Evolutionary conservation across 768 basidiomycete genomes (phyloP), one percentile per base, ranked within the genome.

Genomic region (Suillus sp.): DNA sequence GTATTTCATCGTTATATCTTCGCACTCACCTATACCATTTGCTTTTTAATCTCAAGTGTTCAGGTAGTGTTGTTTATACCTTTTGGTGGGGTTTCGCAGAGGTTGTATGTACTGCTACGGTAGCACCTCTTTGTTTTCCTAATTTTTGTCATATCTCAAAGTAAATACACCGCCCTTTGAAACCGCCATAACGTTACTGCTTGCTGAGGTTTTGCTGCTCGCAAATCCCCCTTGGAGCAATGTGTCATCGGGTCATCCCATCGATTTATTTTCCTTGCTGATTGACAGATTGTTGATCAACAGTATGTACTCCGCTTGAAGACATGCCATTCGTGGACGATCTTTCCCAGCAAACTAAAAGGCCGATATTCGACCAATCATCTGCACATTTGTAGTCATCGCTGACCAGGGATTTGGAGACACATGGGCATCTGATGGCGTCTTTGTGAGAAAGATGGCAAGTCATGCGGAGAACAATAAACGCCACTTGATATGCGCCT

Each of bases 1-100:
- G 66, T 63, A 66, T 64, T 61, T 57, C 62, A 50, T 25, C 62
- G 50, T 22, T 56, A 30, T 62, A 62, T 71, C 65, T 59, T 57
- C 48, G 59, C 55, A 35, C 54, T 58, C 38, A n/a, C 47, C 45
- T 72, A 72, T 72, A 72, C 71, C 71, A 66, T 48, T 22, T 20
- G 62, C 64, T 47, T 63, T 60, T 72, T 67, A 72, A 74, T 62
- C 8, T 37, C 22, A 54, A 4, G 50, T 72, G 54, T 64, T 54
- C 59, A 53, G 45, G 60, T 67, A 57, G 60, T 67, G 62, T 38
- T 73, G 72, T 72, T 64, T 66, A 71, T 73, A 73, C 61, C 66
- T 47, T 30, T 37, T 30, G 16, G 25, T 30, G 61, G 37, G 40
- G 62, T 40, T n/a, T 50, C 14, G 40, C 42, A 9, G 27, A 53